Evolutionary conservation across 352 stramenopile species (phyloP), one percentile per base, ranked within the genome.

Genomic region (Peronospora farinosa): DNA sequence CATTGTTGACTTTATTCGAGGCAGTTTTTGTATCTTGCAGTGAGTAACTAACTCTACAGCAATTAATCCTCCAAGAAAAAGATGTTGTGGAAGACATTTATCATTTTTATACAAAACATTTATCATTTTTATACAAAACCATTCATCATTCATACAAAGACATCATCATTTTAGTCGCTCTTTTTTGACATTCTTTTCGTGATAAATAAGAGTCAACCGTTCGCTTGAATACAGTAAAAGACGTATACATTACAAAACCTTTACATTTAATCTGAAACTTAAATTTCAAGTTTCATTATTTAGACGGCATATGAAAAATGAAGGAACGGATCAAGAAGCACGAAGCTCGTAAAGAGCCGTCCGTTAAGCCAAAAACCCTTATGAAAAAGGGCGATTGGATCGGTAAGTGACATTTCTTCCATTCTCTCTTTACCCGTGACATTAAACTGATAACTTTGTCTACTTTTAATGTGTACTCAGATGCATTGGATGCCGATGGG

Each of bases 401-500:
- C 1, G 62, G 62, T 71, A 32, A 9, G 43, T 47, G 0, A 13
- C 16, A 46, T 25, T 16, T 11, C 2, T 2, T 40, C 7, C 21
- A 30, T 17, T 39, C 1, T 2, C 7, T 51, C 23, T 10, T 1
- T 43, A 32, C 32, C 25, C 1, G 15, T 25, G 0, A 13, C 28
- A 11, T 2, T 3, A 8, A 35, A 19, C 32, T 54, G 13, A 36
- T 37, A 19, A 46, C 32, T 32, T 12, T 15, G 7, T 21, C 6
- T 35, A n/a, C n/a, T n/a, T n/a, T n/a, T n/a, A n/a, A n/a, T n/a
- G n/a, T n/a, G 40, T 17, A n/a, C 40, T 23, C 45, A 88, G 77
- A 88, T 42, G 74, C 84, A 2, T 50, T 88, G 62, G 74, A 88
- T 40, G 38, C 46, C 41, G 74, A 81, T 46, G 77, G 72, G 15